Conservation (phyloP, 139 green algal genomes). For the Volvox reticuliferus region DNA sequence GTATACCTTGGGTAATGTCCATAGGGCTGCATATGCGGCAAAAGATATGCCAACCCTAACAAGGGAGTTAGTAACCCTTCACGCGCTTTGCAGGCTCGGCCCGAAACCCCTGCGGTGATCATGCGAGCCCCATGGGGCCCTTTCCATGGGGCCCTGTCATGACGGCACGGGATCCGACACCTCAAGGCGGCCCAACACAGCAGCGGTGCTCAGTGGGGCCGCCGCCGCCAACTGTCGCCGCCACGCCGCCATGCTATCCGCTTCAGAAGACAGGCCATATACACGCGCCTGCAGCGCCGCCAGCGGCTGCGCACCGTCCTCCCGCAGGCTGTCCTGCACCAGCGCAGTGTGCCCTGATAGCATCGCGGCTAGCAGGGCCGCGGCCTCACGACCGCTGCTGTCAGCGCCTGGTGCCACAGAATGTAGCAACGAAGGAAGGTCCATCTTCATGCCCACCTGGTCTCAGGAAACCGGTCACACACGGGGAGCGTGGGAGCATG, state of each 20-base stretch:
- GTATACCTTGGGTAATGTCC: no score
- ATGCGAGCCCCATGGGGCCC: no score
- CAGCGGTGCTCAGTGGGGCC: not conserved
- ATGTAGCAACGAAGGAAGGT: constrained; percentile 36
- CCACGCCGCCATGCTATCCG: constrained; percentile 28
- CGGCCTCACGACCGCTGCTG: not conserved
- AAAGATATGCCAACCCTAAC: no score
- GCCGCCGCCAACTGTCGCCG: constrained; percentile 21
- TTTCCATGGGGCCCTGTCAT: no score
- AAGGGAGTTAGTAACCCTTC: no score
- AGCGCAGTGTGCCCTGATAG: constrained; percentile 47
- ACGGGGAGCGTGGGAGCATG: no score
- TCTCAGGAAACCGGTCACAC: not conserved
- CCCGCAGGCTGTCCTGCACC: constrained; percentile 34
- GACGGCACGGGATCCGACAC: not conserved
- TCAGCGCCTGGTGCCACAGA: constrained; percentile 22
- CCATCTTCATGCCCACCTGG: constrained; percentile 40
- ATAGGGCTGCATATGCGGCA: no score
- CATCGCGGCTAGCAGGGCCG: constrained; percentile 38
- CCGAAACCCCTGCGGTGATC: no score
- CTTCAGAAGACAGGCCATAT: constrained; percentile 18
- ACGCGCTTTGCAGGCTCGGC: no score
- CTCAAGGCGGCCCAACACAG: constrained; percentile 10
- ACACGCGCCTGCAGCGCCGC: constrained; percentile 39
- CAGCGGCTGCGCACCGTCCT: constrained; percentile 14